Evolutionary conservation across 139 green algal species (phyloP).

Genomic region (Diplosphaera chodatii): DNA sequence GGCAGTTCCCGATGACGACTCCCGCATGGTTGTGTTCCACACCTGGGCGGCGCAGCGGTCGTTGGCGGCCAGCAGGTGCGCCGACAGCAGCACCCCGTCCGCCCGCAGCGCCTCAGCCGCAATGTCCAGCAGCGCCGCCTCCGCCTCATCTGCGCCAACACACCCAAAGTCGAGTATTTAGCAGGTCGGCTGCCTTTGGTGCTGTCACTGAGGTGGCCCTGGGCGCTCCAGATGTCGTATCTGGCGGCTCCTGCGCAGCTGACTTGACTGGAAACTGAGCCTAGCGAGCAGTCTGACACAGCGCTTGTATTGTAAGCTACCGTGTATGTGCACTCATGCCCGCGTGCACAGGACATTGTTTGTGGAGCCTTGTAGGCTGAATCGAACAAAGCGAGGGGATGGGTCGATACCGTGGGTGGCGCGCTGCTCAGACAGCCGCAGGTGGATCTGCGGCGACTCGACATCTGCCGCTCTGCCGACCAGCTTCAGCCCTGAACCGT

Average conservation of each 20-base stretch:
- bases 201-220: no score
- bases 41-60: not conserved
- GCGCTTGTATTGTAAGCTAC: no score
- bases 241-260: no score
- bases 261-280: no score
- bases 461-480: conserved; percentile 12
- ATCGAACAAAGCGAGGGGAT: no score
- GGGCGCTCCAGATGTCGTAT: no score
- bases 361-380: not conserved
- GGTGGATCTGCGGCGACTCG: conserved; percentile 52
- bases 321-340: no score
- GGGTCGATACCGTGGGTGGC: not conserved
- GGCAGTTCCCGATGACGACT: conserved; percentile 29
- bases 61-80: conserved; percentile 35
- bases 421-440: conserved; percentile 32
- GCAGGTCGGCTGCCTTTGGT: not conserved
- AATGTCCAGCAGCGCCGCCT: conserved; percentile 18
- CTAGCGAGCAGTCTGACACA: no score
- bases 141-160: conserved; percentile 3
- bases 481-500: conserved; percentile 33
- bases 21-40: no score
- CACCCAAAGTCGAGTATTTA: not conserved
- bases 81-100: conserved; percentile 40
- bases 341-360: no score
- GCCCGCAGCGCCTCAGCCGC: conserved; percentile 28